Evolutionary conservation across 345 rosid genomes (phyloP), one percentile per base, ranked within the genome.

Genomic region (Moricandia moricandioides): DNA sequence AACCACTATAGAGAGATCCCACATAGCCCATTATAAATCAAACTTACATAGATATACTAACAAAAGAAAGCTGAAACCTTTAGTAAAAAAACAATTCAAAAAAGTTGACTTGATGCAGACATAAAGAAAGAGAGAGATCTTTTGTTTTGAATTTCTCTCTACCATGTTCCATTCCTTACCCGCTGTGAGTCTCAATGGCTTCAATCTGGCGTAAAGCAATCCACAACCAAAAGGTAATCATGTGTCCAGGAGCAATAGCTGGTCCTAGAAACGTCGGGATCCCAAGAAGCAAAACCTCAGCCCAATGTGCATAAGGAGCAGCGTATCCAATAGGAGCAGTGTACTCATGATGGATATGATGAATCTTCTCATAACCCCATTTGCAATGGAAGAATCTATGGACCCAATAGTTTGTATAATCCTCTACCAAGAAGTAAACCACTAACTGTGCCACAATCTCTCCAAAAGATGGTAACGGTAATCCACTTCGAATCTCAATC

Each of bases 281-380:
- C 51, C 96, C 94, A 1, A 92, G 92, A 79, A 86, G 70, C 84
- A 90, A 69, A 40, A 88, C 47, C 80, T 90, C 94, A 26, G 87
- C 94, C 94, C 98, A 92, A 82, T 90, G 94, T 0, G 92, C 94
- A 62, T 90, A 85, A 0, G 93, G 88, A 4, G 94, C 94, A 10
- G 92, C 91, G 71, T 75, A 88, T 29, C 86, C 91, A 27, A 86
- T 82, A 1, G 98, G 98, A 56, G 96, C 88, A 8, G 87, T 69
- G 79, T 87, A 88, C 76, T 90, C 92, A 49, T 92, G 98, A 82
- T 92, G 98, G 35, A 87, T 85, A 10, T 60, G 56, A 69, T 92
- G 96, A 69, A 92, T 79, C 58, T 87, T 92, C 80, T 88, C 91
- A 52, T 88, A 90, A 10, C 91, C 91, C 96, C 96, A 92, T 75